Conservation (phyloP, 2,329 filamentous ascomycete genomes). For the Cercospora sesami region DNA sequence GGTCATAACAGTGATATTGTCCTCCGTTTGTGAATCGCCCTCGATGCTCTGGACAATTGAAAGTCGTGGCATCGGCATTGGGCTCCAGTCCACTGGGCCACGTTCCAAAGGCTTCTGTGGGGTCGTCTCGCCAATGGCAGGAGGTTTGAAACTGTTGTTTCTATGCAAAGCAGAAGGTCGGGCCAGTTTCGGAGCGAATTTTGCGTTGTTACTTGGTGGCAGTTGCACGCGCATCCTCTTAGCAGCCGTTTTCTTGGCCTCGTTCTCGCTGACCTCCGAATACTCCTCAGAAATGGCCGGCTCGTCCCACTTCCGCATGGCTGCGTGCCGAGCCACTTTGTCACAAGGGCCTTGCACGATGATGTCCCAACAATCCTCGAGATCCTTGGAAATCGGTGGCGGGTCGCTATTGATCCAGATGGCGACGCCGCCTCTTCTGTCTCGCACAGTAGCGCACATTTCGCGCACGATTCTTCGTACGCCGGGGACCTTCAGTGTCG, state of each 20-base stretch:
- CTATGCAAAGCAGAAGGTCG: slow-evolving; percentile 29
- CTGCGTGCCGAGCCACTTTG: slow-evolving; percentile 73
- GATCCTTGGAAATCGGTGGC: slow-evolving; percentile 76
- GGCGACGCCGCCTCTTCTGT: slow-evolving; percentile 71
- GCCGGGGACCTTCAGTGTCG: slow-evolving; percentile 91
- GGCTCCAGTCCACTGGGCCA: slow-evolving; percentile 26
- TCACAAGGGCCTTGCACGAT: slow-evolving; percentile 86
- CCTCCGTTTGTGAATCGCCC: slow-evolving; percentile 22
- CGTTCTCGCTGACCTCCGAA: slow-evolving; percentile 49
- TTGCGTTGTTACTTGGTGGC: slow-evolving; percentile 15
- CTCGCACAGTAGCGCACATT: slow-evolving; percentile 82
- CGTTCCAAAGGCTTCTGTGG: slow-evolving; percentile 24
- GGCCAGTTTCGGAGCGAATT: slow-evolving; percentile 21
- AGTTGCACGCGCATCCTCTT: slow-evolving; percentile 34
- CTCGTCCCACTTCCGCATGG: slow-evolving; percentile 61
- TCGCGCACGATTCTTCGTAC: slow-evolving; percentile 87
- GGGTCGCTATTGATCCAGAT: slow-evolving; percentile 93
- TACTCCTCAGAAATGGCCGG: slow-evolving; percentile 40
- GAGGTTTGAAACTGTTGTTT: slow-evolving; percentile 38
- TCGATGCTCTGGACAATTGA: slow-evolving; percentile 34
- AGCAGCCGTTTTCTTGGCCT: slow-evolving; percentile 43
- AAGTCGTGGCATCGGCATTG: slow-evolving; percentile 17
- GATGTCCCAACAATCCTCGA: slow-evolving; percentile 91
- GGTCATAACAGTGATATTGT: slow-evolving; percentile 28
- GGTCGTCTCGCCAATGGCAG: slow-evolving; percentile 25